Conservation (phyloP, 192 early-diverging fungal species). For the Mortierella claussenii region DNA sequence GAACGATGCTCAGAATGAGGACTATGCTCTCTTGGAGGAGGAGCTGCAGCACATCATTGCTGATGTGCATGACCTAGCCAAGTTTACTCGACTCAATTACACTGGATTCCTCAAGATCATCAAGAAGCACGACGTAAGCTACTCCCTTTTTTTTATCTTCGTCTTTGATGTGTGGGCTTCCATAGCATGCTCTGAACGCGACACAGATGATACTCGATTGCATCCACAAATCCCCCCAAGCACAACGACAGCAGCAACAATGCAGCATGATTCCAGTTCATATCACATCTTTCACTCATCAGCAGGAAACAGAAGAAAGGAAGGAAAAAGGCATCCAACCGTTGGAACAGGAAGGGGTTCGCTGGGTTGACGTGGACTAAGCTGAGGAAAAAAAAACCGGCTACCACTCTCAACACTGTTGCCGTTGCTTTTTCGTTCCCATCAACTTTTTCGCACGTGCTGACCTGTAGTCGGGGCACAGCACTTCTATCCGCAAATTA, state of each 20-base stretch:
- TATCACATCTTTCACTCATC: neutral
- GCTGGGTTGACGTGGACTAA: too few species aligned
- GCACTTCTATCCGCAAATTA: too few species aligned
- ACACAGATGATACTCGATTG: too few species aligned
- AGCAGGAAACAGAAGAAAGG: neutral
- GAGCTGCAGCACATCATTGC: slow-evolving; percentile 82
- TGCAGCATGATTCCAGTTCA: neutral
- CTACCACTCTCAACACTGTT: neutral
- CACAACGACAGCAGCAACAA: too few species aligned
- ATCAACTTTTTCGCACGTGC: neutral
- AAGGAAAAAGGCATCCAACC: neutral
- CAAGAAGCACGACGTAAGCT: slow-evolving; percentile 96
- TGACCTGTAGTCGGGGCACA: too few species aligned
- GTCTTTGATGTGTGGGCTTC: neutral
- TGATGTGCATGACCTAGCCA: slow-evolving; percentile 86
- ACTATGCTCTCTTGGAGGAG: slow-evolving; percentile 72
- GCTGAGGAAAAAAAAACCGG: too few species aligned
- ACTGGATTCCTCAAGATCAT: slow-evolving; percentile 93
- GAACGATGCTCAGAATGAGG: slow-evolving; percentile 62
- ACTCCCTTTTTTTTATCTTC: neutral
- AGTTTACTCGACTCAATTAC: slow-evolving; percentile 86
- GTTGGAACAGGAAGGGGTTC: too few species aligned
- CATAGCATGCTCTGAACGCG: neutral
- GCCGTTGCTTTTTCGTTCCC: neutral
- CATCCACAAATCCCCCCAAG: too few species aligned